Conservation (phyloP, 176 grass and related monocot species). For the bread wheat (Triticum aestivum) region IWGSC_CS_RefSeq_v2.1 NC_057800.1:491621265-491621764, state of each 20-base stretch:
- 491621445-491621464: not conserved
- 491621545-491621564: too few relatives aligned
- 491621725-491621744: constrained; percentile 43
- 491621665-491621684: not conserved
- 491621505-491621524: not conserved
- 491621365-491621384: not conserved
- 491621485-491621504: not conserved
- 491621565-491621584: not conserved
- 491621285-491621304: not conserved
- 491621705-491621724: constrained; percentile 58
- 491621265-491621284: not conserved
- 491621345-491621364: not conserved
- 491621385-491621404: not conserved
- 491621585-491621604: not conserved
- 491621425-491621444: not conserved
- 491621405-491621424: not conserved
- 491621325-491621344: not conserved
- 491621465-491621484: constrained; percentile 25
- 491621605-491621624: constrained; percentile 8
- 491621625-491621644: not conserved
- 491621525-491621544: not conserved
- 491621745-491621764: constrained; percentile 71
- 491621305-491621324: not conserved
- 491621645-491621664: not conserved
- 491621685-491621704: not conserved